Percentiles rank a stretch among this genome's conserved stretches.
phyloP scores from a whole-genome alignment of 352 stramenopile species.

The Phytophthora podocarpi region DNA sequence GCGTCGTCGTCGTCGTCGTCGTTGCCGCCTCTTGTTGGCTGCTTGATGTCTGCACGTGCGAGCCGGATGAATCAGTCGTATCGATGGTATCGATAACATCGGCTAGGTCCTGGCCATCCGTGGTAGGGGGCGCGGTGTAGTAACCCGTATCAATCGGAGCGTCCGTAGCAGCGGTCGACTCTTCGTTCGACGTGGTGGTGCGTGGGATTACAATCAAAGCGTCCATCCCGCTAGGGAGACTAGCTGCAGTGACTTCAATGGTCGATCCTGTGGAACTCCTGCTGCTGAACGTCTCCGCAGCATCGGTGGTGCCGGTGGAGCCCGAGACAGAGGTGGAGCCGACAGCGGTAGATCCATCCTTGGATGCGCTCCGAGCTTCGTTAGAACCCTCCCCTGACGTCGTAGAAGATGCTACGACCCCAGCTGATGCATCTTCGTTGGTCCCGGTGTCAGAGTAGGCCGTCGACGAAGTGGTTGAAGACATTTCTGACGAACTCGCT shows the following conservation, averaged over 20 bases:
- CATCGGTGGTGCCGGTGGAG: constrained; percentile 2
- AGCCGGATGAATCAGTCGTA: constrained; percentile 1
- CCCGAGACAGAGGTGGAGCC: background rate
- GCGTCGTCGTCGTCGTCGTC: constrained; percentile 2
- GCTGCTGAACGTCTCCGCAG: constrained; percentile 18
- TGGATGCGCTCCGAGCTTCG: constrained; percentile 5
- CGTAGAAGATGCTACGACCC: background rate
- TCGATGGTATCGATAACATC: constrained; percentile 13
- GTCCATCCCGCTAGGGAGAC: constrained; percentile 9
- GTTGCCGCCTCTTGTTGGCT: background rate
- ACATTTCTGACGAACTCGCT: constrained; percentile 1
- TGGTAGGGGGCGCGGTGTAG: constrained; percentile 17
- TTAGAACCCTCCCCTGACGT: constrained; percentile 4
- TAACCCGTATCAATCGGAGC: constrained; percentile 16
- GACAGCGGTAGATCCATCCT: background rate
- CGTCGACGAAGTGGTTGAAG: constrained; percentile 9
- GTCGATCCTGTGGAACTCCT: constrained; percentile 4
- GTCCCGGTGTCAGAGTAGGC: background rate
- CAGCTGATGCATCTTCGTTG: constrained; percentile 9
- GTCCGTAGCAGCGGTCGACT: background rate
- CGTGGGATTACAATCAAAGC: constrained; percentile 5
- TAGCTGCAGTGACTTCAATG: background rate
- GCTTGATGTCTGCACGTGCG: background rate
- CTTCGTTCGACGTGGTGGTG: background rate
- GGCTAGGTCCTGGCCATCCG: constrained; percentile 7